Conservation (phyloP, 345 rosid genomes). For the Populus pruinosa region DNA sequence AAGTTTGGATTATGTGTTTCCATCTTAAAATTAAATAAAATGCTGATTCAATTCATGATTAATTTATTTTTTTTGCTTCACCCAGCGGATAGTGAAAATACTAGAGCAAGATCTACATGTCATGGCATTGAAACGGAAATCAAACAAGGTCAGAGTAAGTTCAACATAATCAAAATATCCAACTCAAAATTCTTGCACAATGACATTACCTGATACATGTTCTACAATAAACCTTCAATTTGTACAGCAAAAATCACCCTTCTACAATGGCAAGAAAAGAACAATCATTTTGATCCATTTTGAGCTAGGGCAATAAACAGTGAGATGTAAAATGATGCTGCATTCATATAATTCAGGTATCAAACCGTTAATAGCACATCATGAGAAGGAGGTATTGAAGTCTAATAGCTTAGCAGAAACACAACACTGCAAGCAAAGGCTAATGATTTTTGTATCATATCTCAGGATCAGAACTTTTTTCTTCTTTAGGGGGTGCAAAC, state of each 20-base stretch:
- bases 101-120: background rate
- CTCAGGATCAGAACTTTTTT: slow-evolving; percentile 51
- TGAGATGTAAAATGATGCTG: background rate
- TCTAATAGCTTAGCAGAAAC: background rate
- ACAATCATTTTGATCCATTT: background rate
- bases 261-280: background rate
- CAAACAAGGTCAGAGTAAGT: background rate
- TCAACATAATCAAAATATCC: background rate
- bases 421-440: background rate
- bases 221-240: background rate
- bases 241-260: background rate
- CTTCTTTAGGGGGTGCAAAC: slow-evolving; percentile 81
- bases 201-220: background rate
- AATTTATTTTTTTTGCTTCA: no score
- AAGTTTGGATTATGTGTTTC: no score
- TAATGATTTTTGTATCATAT: slow-evolving; percentile 16
- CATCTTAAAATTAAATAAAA: no score
- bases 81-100: background rate
- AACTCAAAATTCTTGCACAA: background rate
- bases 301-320: background rate
- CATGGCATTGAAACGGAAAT: background rate
- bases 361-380: background rate
- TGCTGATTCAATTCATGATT: no score
- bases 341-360: background rate
- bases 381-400: background rate